Base-by-base conservation (phyloP, 1,139 yeast species). In the Magnusiomyces ingens region DNA sequence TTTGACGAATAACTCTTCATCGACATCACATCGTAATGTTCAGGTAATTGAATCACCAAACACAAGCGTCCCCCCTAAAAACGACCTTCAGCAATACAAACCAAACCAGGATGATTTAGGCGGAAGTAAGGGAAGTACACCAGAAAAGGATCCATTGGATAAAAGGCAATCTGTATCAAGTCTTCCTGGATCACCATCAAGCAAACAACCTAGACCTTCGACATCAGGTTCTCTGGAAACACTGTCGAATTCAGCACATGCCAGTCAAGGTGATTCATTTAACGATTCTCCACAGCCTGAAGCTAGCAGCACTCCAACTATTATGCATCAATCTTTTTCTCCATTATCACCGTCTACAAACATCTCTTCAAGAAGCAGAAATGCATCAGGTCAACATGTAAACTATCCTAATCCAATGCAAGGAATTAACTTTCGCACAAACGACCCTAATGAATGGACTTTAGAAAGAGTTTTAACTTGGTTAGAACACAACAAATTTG, bases 401-500 rank as follows among this genome's bases (percentile, higher is more conserved):
- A 40, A 29, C 3, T 55, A 55, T 46, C 57, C 57, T 12, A 55
- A 55, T 48, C 57, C 57, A 1, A 38, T 55, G 52, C 50, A 49
- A n/a, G 45, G 52, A 12, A 60, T 64, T 18, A 50, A 62, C 3
- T 69, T 71, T 71, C 59, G 62, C 35, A 64, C 64, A 3, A 58
- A 54, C 15, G 70, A 69, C 49, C 70, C 74, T 0, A 71, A 69
- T 1, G 80, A 78, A 54, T 89, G 97, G 97, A 80, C 85, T 3
- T 73, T 80, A 60, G 79, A 77, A 15, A 75, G 85, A 53, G 94
- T 89, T 0, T 56, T 77, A 0, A 66, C 71, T 48, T 90, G 96
- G 95, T 73, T 90, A 32, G 84, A 79, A 15, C 62, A 67, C 19
- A 77, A 89, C 64, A 76, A 78, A 37, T 90, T 90, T 67, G 85